Percentiles rank a stretch among this genome's conserved stretches.
Conservation (phyloP, 345 rosid genomes). For the Passiflora organensis region DNA sequence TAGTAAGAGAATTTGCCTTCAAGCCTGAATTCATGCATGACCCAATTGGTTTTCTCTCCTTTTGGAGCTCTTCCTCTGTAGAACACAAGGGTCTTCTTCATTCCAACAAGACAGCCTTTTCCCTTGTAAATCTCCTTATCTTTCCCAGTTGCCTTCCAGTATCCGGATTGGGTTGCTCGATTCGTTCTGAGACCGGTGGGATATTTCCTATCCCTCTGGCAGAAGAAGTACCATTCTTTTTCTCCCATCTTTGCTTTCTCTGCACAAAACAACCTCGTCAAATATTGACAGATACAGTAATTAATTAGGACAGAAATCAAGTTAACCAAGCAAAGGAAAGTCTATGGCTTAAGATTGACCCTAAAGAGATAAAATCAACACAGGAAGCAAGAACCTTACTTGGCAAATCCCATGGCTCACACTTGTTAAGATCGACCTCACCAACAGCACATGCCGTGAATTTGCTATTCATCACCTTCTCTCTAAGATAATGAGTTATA, state of each 20-base stretch:
- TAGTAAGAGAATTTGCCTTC: slow-evolving; percentile 76
- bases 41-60: slow-evolving; percentile 95
- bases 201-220: slow-evolving; percentile 83
- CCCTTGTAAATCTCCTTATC: slow-evolving; percentile 82
- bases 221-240: slow-evolving; percentile 90
- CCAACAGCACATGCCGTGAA: slow-evolving; percentile 58
- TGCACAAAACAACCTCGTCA: slow-evolving; percentile 16
- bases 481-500: slow-evolving; percentile 55
- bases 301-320: background rate
- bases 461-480: slow-evolving; percentile 44
- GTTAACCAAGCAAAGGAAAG: too few species aligned
- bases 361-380: background rate
- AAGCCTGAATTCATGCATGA: slow-evolving; percentile 91
- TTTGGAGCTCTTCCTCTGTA: slow-evolving; percentile 93
- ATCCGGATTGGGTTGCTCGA: slow-evolving; percentile 84
- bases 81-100: slow-evolving; percentile 99
- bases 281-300: background rate
- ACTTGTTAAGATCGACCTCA: slow-evolving; percentile 86
- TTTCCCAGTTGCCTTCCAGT: slow-evolving; percentile 98
- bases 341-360: too few species aligned
- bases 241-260: slow-evolving; percentile 96
- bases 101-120: slow-evolving; percentile 67
- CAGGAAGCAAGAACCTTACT: slow-evolving; percentile 32
- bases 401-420: slow-evolving; percentile 93
- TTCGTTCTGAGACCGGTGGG: slow-evolving; percentile 99